Base-by-base conservation (phyloP, 352 stramenopile species). In the Stramenopiles sp. region DNA sequence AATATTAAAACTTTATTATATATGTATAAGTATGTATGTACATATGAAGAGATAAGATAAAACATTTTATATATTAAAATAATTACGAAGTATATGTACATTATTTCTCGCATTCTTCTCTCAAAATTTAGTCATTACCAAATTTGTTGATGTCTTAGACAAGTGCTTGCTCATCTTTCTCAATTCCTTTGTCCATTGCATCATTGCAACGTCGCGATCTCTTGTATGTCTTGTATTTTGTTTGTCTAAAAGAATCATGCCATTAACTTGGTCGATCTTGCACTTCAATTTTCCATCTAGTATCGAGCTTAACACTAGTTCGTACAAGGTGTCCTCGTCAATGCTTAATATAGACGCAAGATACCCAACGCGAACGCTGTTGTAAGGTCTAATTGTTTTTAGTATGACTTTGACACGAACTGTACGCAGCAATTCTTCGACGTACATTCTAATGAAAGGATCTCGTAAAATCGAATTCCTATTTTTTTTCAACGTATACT, bases 391-490 rank as follows among this genome's bases (percentile, higher is more conserved):
- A 84, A 98, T 91, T 71, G 96, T 92, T 81, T 94, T 93, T 32
- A 96, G 85, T 80, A 98, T 85, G 67, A 98, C 94, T 85, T 97
- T 95, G 82, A 89, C 96, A 25, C 94, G 90, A 84, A 98, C 97
- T 0, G 94, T 98, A 29, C 91, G 89, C 29, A 97, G 83, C 67
- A 98, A 87, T 81, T 94, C 92, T 82, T 94, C 91, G 30, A 98
- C 91, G 84, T 98, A 94, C 82, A 96, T 89, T 83, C 93, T 91
- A 75, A 98, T 94, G 85, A 98, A 97, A 80, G 94, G 91, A 85
- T 98, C 94, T 30, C 92, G 89, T 90, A 97, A 97, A 81, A 98
- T 93, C 25, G 89, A 86, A 25, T 89, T 86, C 75, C 92, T 84
- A 81, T 97, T 89, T 67, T 90, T 88, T 27, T 86, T 89, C 33